A percentile compares a stretch with the other conserved stretches of the same genome.
These are phyloP conservation scores for Cadophora gregata DNA, from an alignment of 2,329 filamentous ascomycete genomes.

Conservation along the genomic window DNA sequence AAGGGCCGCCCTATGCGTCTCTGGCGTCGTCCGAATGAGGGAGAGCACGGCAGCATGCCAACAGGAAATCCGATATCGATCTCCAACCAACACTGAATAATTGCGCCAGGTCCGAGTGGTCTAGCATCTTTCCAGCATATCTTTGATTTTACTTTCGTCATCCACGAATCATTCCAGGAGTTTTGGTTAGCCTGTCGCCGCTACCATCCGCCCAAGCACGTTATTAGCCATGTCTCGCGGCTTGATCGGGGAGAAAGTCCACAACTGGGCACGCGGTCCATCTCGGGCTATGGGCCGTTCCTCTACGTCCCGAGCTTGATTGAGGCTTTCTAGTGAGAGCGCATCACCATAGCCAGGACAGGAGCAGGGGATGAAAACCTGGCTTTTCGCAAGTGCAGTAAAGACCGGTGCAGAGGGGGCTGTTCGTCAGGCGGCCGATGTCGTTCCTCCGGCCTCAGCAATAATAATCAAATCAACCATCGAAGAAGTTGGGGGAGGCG, in stretches of 20 bases:
- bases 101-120: not conserved
- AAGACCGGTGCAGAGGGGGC: not conserved
- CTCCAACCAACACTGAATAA: slow-evolving; percentile 7
- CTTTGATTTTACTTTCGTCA: slow-evolving; percentile 1
- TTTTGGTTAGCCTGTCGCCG: not conserved
- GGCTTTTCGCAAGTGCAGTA: not conserved
- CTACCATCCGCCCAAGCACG: slow-evolving; percentile 22
- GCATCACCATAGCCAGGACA: slow-evolving; percentile 19
- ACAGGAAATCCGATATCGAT: slow-evolving; percentile 9
- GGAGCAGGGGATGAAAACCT: slow-evolving; percentile 21
- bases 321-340: not conserved
- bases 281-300: slow-evolving; percentile 26
- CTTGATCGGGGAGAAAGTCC: slow-evolving; percentile 25
- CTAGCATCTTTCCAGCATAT: slow-evolving; percentile 16
- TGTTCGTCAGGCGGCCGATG: slow-evolving; percentile 22
- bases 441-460: slow-evolving; percentile 30
- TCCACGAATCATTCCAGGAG: slow-evolving; percentile 6
- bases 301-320: slow-evolving; percentile 18
- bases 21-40: slow-evolving; percentile 11
- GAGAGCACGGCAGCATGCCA: slow-evolving; percentile 2
- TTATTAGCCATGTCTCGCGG: slow-evolving; percentile 34
- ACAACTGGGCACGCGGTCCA: slow-evolving; percentile 27
- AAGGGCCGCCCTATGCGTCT: slow-evolving; percentile 21
- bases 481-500: slow-evolving; percentile 9
- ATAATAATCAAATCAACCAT: slow-evolving; percentile 22